Evolutionary conservation across 2,329 filamentous ascomycete genomes (phyloP).

Genomic region (Bipolaris zeicola): DNA sequence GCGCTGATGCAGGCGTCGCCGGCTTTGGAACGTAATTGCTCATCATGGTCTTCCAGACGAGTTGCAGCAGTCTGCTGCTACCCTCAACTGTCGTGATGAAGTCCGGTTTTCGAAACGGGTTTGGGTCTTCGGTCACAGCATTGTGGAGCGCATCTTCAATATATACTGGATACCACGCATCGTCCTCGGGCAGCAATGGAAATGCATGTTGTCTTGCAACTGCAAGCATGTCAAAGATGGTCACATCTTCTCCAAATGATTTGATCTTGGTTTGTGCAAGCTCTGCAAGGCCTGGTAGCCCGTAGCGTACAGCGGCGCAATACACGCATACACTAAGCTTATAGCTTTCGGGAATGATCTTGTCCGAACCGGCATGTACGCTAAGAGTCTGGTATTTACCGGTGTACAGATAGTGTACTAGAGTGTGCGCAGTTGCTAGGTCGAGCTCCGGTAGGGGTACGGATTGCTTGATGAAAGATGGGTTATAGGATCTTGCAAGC

Average conservation of each 20-base stretch:
- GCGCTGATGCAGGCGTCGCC: not conserved
- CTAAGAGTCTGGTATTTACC: constrained; percentile 27
- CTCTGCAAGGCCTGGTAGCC: constrained; percentile 31
- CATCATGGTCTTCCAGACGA: constrained; percentile 39
- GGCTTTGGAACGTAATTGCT: constrained; percentile 19
- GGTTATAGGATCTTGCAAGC: constrained; percentile 15
- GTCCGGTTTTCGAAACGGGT: constrained; percentile 28
- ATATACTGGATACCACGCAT: constrained; percentile 34
- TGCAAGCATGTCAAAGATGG: constrained; percentile 29
- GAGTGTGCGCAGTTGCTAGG: constrained; percentile 28
- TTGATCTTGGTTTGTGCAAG: constrained; percentile 33
- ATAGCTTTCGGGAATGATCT: constrained; percentile 15
- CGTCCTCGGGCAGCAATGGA: constrained; percentile 28
- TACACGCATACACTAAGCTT: constrained; percentile 33
- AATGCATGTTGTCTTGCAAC: constrained; percentile 29
- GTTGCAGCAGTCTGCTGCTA: constrained; percentile 31
- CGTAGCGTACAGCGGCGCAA: constrained; percentile 33
- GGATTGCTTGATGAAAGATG: constrained; percentile 20
- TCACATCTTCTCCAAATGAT: constrained; percentile 20
- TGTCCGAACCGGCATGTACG: not conserved
- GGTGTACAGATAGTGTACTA: constrained; percentile 36
- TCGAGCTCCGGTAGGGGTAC: constrained; percentile 33
- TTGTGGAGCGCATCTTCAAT: constrained; percentile 27
- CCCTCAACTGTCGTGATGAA: constrained; percentile 36
- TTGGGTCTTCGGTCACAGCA: constrained; percentile 27